phyloP scores from a whole-genome alignment of 2,329 filamentous ascomycete species.

The Colletotrichum sp. region DNA sequence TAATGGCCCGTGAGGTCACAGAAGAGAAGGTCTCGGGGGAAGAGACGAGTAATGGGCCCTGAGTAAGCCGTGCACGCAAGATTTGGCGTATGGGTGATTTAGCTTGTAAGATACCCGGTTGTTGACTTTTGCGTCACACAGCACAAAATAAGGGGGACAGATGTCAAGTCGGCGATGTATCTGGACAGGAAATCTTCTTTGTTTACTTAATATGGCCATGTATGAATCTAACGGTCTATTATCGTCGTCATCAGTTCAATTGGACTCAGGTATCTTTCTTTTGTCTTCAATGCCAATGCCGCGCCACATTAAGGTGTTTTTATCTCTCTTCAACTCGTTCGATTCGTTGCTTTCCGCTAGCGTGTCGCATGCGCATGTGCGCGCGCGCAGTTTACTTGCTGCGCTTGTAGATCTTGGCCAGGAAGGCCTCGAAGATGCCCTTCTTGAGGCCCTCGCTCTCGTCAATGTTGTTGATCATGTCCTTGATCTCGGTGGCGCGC shows the following conservation, averaged over 20 bases:
- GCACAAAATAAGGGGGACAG: not conserved
- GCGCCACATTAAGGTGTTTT: not conserved
- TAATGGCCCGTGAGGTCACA: not conserved
- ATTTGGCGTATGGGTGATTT: constrained; percentile 5
- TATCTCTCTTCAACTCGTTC: not conserved
- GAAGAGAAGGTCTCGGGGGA: not conserved
- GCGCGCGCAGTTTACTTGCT: constrained; percentile 72
- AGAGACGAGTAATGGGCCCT: not conserved
- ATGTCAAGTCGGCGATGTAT: not conserved
- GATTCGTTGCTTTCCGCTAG: not conserved
- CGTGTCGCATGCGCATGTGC: not conserved
- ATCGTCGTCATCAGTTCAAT: constrained; percentile 10
- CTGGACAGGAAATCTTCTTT: constrained; percentile 5
- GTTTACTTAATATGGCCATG: constrained; percentile 8
- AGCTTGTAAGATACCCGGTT: constrained; percentile 20
- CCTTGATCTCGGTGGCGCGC: constrained; percentile 76
- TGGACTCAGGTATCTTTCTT: constrained; percentile 18
- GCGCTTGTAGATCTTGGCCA: constrained; percentile 97
- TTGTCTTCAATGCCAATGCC: not conserved
- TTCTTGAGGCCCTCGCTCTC: constrained; percentile 90
- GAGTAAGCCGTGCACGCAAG: not conserved
- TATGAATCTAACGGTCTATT: constrained; percentile 17
- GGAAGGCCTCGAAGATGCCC: constrained; percentile 85
- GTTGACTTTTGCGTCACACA: constrained; percentile 1
- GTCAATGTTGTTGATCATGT: constrained; percentile 79